These are phyloP conservation scores for Grifola frondosa DNA, from an alignment of 1,284 basidiomycete genomes.

Conservation along the genomic window DNA sequence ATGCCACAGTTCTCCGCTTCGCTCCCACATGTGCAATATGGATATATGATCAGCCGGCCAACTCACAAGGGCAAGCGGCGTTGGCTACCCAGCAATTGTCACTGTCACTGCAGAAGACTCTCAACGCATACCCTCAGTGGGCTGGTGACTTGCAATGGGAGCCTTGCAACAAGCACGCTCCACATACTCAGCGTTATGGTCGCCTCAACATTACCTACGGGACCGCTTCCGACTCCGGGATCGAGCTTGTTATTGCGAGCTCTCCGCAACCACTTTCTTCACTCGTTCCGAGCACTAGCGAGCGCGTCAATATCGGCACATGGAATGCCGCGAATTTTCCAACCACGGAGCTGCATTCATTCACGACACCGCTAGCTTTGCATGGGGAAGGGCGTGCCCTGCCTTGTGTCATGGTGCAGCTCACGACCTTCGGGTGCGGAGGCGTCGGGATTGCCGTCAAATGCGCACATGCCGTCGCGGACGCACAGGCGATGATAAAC, in stretches of 20 bases:
- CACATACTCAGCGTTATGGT: constrained; percentile 36
- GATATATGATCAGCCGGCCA: constrained; percentile 26
- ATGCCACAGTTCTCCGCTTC: constrained; percentile 30
- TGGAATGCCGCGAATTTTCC: constrained; percentile 20
- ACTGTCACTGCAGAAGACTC: constrained; percentile 28
- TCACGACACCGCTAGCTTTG: constrained; percentile 29
- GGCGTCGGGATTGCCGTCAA: constrained; percentile 30
- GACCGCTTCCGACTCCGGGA: constrained; percentile 35
- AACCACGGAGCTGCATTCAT: constrained; percentile 20
- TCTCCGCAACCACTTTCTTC: constrained; percentile 18
- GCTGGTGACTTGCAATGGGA: constrained; percentile 37
- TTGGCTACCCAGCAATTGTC: constrained; percentile 20
- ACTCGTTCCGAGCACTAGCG: constrained; percentile 24
- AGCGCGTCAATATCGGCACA: constrained; percentile 15
- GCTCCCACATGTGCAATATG: constrained; percentile 31
- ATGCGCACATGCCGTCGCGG: constrained; percentile 38
- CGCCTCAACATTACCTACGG: constrained; percentile 38
- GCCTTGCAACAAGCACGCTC: constrained; percentile 5
- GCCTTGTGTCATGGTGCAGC: constrained; percentile 34
- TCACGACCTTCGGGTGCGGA: constrained; percentile 35
- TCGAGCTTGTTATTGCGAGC: constrained; percentile 34
- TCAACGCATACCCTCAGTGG: constrained; percentile 40
- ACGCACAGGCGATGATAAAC: constrained; percentile 37
- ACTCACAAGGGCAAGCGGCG: constrained; percentile 2
- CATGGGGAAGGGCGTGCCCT: constrained; percentile 26